Evolutionary conservation across 176 grass and related monocot species (phyloP).

Genomic region (bread wheat (Triticum aestivum)): DNA sequence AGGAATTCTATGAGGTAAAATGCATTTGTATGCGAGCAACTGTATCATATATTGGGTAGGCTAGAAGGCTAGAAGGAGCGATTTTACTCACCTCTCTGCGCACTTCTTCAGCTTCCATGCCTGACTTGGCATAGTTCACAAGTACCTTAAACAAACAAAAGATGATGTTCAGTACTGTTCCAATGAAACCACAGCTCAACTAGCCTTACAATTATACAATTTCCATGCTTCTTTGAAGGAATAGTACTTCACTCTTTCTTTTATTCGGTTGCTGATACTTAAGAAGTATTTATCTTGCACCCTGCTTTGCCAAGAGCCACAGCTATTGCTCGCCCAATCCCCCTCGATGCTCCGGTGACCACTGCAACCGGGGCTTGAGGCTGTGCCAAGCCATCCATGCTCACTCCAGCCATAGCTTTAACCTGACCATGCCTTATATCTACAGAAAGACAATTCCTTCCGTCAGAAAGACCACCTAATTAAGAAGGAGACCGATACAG

Average conservation of each 20-base stretch:
- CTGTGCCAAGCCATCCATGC: constrained; percentile 21
- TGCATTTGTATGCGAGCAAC: background rate
- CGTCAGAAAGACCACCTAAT: background rate
- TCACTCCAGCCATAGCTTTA: background rate
- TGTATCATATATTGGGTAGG: background rate
- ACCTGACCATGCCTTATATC: background rate
- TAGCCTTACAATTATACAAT: background rate
- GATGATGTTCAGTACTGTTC: background rate
- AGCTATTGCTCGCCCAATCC: constrained; percentile 81
- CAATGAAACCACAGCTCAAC: background rate
- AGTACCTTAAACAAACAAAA: constrained; percentile 51
- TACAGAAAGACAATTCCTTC: background rate
- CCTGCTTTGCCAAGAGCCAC: constrained; percentile 73
- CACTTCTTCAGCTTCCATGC: constrained; percentile 86
- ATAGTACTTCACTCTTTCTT: background rate
- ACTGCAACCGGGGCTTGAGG: constrained; percentile 35
- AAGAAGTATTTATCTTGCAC: constrained; percentile 60
- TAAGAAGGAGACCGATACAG: background rate
- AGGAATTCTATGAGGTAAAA: too few relatives aligned
- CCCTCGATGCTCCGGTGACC: constrained; percentile 69
- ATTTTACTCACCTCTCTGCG: constrained; percentile 69
- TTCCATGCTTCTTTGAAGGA: background rate
- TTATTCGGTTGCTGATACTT: background rate
- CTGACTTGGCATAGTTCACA: constrained; percentile 85
- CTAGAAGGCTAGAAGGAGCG: background rate